These are phyloP conservation scores for Misopates orontium DNA, from an alignment of 257 asterid species.

Conservation along the genomic window DNA sequence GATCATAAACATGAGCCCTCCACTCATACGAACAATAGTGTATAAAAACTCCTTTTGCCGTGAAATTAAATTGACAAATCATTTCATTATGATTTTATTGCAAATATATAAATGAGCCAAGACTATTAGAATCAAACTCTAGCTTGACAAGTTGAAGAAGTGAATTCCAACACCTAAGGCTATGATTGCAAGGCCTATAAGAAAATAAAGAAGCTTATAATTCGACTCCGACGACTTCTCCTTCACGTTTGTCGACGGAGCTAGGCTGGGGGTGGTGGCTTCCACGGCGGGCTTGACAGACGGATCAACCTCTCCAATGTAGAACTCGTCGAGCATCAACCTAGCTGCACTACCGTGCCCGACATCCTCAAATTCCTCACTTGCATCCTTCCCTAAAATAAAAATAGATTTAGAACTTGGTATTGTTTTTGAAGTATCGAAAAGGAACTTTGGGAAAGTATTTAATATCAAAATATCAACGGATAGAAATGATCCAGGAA, in stretches of 20 bases:
- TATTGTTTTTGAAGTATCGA: not conserved
- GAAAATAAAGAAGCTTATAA: constrained; percentile 33
- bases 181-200: constrained; percentile 40
- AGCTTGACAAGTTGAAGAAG: constrained; percentile 28
- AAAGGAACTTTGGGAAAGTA: not conserved
- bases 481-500: no score
- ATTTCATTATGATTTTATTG: no score
- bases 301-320: constrained; percentile 58
- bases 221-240: constrained; percentile 20
- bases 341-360: constrained; percentile 87
- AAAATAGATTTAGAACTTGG: not conserved
- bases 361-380: constrained; percentile 73
- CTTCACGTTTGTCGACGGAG: not conserved
- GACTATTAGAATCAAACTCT: not conserved
- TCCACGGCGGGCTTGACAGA: constrained; percentile 19
- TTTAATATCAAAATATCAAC: no score
- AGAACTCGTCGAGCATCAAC: constrained; percentile 77
- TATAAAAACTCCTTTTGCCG: no score
- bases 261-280: not conserved
- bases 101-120: no score
- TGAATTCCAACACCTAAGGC: constrained; percentile 39
- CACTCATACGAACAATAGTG: no score
- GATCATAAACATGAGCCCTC: no score
- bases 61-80: no score
- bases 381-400: constrained; percentile 64